These are phyloP conservation scores for Strobilomyces dryophilus DNA, from an alignment of 768 basidiomycete species.

Conservation along the genomic window DNA sequence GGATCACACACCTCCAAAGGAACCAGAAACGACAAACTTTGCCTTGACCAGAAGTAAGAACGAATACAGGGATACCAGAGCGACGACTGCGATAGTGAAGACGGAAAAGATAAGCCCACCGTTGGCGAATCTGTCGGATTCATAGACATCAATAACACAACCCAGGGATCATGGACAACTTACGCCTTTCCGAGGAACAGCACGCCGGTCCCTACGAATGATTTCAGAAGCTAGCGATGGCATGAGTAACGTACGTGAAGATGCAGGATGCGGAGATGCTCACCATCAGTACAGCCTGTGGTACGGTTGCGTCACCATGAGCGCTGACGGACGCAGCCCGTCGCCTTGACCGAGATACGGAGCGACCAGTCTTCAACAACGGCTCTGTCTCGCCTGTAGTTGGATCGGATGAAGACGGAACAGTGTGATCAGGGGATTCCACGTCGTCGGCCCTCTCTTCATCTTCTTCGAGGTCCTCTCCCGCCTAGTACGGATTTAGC, in stretches of 20 bases:
- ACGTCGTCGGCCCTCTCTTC: constrained; percentile 62
- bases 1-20: constrained; percentile 76
- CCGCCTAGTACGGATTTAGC: constrained; percentile 52
- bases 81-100: constrained; percentile 73
- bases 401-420: constrained; percentile 2
- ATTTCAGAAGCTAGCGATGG: constrained; percentile 68
- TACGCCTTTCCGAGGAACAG: constrained; percentile 94
- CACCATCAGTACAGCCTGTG: constrained; percentile 93
- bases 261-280: constrained; percentile 15
- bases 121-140: constrained; percentile 73
- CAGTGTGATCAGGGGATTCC: constrained; percentile 36
- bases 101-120: constrained; percentile 91
- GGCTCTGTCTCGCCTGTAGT: constrained; percentile 49
- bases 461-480: constrained; percentile 89
- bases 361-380: constrained; percentile 41
- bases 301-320: constrained; percentile 84
- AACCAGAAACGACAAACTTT: constrained; percentile 85
- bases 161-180: not conserved
- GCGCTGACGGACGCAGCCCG: constrained; percentile 53
- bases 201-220: constrained; percentile 94
- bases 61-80: constrained; percentile 83
- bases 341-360: constrained; percentile 52
- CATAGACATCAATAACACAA: constrained; percentile 5
- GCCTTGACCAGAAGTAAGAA: constrained; percentile 89
- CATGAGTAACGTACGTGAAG: not conserved